Base-by-base conservation (phyloP, 371 early-diverging fungal species). In the Lichtheimia ramosa region DNA sequence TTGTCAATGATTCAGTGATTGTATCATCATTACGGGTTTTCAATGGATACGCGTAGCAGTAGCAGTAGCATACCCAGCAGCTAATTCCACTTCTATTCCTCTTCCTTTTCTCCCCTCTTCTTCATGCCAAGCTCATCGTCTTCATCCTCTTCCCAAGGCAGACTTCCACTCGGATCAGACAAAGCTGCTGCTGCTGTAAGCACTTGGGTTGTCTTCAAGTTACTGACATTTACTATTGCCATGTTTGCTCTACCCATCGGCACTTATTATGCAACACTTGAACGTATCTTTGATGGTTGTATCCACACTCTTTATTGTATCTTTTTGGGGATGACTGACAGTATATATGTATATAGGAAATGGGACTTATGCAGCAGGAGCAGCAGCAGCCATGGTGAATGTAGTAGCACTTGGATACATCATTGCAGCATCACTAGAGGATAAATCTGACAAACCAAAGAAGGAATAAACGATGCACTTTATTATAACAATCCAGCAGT, bases 281-380 rank as follows among this genome's bases (percentile, higher is more conserved):
- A 66, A 18, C 18, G 41, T 4, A 15, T 55, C 16, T 61, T 61
- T 25, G 40, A 61, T 4, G 61, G 61, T 57, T 39, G 25, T n/a
- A 25, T 51, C 25, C 25, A 34, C 10, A 34, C 34, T 34, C 0
- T 34, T 2, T 10, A 2, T 10, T 34, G 6, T 34, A 6, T 34
- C 10, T 40, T 34, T 34, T 40, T 18, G 25, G 18, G 12, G 4
- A 21, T 46, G 5, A 20, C 20, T 46, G 46, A 18, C 46, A 18
- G 10, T 46, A 10, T 34, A 34, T 34, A 16, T 41, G 16, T 24
- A 18, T 24, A 13, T 39, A 79, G 83, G 79, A 27, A 81, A 83
- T 52, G 72, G 71, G 1, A 80, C 73, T 0, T 80, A 80, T 64
- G 79, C 79, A 8, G 81, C 79, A 20, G 79, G 74, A 54, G 64